Evolutionary conservation across 75 land plant genomes (phyloP).

Genomic region (Cupressus sempervirens): DNA sequence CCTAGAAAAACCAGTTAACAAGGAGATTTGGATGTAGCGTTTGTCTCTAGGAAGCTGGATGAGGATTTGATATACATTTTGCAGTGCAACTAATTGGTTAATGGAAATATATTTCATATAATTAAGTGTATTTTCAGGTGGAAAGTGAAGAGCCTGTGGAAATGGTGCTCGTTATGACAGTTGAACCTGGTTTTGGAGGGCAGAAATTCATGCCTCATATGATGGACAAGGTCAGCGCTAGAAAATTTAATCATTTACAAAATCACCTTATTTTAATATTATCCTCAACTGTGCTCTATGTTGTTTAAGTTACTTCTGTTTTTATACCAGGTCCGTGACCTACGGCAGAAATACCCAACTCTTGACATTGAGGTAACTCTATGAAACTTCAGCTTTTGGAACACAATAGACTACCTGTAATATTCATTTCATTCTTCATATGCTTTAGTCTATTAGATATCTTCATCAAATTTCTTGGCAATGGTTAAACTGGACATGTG

Average conservation of each 20-base stretch:
- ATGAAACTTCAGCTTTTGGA: not conserved
- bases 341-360: conserved; percentile 72
- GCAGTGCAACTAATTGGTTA: not conserved
- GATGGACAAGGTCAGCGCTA: conserved; percentile 76
- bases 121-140: conserved; percentile 35
- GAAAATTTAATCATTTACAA: conserved; percentile 4
- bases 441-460: not conserved
- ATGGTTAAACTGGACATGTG: not conserved
- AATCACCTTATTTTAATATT: not conserved
- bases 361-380: conserved; percentile 85
- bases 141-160: conserved; percentile 79
- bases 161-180: conserved; percentile 95
- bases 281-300: not conserved
- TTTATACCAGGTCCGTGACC: conserved; percentile 46
- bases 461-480: not conserved
- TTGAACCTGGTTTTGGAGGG: conserved; percentile 98
- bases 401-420: not conserved
- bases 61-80: not conserved
- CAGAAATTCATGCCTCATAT: conserved; percentile 95
- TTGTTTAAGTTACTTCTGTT: not conserved
- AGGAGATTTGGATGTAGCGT: not conserved
- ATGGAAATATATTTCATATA: not conserved
- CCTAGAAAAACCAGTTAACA: not conserved
- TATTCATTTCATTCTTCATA: not conserved
- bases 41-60: conserved; percentile 1